phyloP scores from a whole-genome alignment of 1,139 yeast genomes.

The Yamadazyma atlantica region DNA sequence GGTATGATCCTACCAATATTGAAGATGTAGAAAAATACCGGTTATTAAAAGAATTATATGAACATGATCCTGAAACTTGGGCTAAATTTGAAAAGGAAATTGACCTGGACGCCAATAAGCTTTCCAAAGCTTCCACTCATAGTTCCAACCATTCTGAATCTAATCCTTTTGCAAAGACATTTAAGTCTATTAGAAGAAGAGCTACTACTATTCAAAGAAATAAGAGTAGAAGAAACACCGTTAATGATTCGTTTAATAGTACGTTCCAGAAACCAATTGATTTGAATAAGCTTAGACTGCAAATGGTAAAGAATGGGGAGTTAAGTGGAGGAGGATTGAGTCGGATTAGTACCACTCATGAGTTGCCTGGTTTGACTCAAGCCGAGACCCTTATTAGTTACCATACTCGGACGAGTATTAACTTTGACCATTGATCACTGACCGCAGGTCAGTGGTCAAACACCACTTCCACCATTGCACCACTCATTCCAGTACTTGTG shows the following conservation, averaged over 20 bases:
- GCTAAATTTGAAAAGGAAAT: slow-evolving; percentile 31
- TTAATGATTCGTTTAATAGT: slow-evolving; percentile 21
- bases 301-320: slow-evolving; percentile 44
- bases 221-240: slow-evolving; percentile 26
- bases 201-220: slow-evolving; percentile 27
- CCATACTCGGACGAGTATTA: slow-evolving; percentile 43
- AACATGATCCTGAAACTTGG: slow-evolving; percentile 35
- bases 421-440: slow-evolving; percentile 15
- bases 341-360: slow-evolving; percentile 46
- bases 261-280: slow-evolving; percentile 37
- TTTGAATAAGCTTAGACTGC: slow-evolving; percentile 36
- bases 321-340: slow-evolving; percentile 33
- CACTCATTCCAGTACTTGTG: no score
- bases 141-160: slow-evolving; percentile 14
- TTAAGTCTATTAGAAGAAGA: slow-evolving; percentile 35
- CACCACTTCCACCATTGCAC: no score
- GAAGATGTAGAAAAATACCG: slow-evolving; percentile 47
- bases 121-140: slow-evolving; percentile 5
- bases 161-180: slow-evolving; percentile 32
- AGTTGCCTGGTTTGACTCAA: slow-evolving; percentile 50
- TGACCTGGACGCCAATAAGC: slow-evolving; percentile 12
- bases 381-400: slow-evolving; percentile 49
- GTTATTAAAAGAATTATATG: slow-evolving; percentile 34
- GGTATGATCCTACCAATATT: slow-evolving; percentile 60
- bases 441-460: background rate